These are phyloP conservation scores for Haplographium delicatum DNA, from an alignment of 495 filamentous ascomycete species.

Conservation along the genomic window DNA sequence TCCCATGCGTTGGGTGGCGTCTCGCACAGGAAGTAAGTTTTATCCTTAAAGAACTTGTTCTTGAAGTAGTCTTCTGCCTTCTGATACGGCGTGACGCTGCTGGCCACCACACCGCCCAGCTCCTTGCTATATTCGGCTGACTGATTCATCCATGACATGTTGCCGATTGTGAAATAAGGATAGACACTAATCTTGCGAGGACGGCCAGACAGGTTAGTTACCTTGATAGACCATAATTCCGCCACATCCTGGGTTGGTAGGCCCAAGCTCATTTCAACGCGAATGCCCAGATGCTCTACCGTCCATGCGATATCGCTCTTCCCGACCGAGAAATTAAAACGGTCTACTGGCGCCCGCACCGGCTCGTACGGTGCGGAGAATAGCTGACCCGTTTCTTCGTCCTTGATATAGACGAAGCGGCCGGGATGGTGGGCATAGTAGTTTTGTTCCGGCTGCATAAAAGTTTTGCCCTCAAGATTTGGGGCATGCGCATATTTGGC, in stretches of 20 bases:
- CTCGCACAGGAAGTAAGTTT: constrained; percentile 52
- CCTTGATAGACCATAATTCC: constrained; percentile 50
- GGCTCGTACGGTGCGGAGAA: constrained; percentile 54
- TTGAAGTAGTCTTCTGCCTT: constrained; percentile 51
- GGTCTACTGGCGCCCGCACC: constrained; percentile 41
- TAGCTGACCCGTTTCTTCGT: constrained; percentile 44
- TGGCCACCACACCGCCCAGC: constrained; percentile 42
- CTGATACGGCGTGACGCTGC: constrained; percentile 50
- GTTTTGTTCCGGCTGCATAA: constrained; percentile 56
- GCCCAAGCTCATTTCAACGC: constrained; percentile 46
- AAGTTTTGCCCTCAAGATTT: constrained; percentile 51
- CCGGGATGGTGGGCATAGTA: constrained; percentile 55
- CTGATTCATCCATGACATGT: constrained; percentile 60
- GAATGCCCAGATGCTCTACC: constrained; percentile 43
- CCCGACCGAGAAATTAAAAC: constrained; percentile 49
- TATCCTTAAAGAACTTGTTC: constrained; percentile 52
- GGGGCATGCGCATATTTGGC: constrained; percentile 52
- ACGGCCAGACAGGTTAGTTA: constrained; percentile 43
- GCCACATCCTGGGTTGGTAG: constrained; percentile 49
- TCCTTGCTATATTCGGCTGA: constrained; percentile 44
- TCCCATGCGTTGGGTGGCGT: constrained; percentile 46
- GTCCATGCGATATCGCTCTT: constrained; percentile 50
- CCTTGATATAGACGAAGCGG: constrained; percentile 55
- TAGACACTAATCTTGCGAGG: constrained; percentile 45
- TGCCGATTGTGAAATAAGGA: constrained; percentile 52